Conservation (phyloP, 2,329 filamentous ascomycete genomes). For the Cryphonectria carpinicola region DNA sequence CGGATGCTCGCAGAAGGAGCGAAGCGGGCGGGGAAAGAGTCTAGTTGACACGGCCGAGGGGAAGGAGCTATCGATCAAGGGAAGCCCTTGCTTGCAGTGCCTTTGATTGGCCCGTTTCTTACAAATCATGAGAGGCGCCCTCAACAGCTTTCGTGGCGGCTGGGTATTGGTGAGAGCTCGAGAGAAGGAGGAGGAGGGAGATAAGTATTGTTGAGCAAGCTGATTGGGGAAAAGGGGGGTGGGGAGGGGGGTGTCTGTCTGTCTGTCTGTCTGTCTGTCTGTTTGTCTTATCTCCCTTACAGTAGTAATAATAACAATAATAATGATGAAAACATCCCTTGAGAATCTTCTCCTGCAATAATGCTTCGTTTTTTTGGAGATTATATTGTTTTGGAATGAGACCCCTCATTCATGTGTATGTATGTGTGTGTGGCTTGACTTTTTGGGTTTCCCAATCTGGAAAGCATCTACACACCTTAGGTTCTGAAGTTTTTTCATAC, state of each 20-base stretch:
- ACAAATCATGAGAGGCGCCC: neutral
- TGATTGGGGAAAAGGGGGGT: no score
- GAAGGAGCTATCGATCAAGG: neutral
- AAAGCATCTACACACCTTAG: neutral
- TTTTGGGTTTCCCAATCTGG: neutral
- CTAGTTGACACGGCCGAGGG: neutral
- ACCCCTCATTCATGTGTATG: neutral
- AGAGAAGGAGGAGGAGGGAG: neutral
- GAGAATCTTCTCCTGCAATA: neutral
- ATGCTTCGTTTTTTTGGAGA: no score
- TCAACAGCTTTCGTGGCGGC: neutral
- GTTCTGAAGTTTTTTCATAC: neutral
- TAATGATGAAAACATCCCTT: neutral
- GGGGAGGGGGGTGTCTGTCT: no score
- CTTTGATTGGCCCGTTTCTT: neutral
- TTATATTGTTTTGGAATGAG: no score
- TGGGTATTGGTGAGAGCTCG: neutral
- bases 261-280: no score
- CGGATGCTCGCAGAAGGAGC: conserved; percentile 7
- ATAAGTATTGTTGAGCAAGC: no score
- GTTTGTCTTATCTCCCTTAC: neutral
- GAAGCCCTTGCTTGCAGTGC: conserved; percentile 9
- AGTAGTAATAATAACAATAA: neutral
- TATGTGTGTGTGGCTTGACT: neutral
- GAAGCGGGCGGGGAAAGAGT: conserved; percentile 10